Evolutionary conservation across 352 stramenopile genomes (phyloP), one percentile per base, ranked within the genome.

Genomic region (Phytopythium oedochilum): DNA sequence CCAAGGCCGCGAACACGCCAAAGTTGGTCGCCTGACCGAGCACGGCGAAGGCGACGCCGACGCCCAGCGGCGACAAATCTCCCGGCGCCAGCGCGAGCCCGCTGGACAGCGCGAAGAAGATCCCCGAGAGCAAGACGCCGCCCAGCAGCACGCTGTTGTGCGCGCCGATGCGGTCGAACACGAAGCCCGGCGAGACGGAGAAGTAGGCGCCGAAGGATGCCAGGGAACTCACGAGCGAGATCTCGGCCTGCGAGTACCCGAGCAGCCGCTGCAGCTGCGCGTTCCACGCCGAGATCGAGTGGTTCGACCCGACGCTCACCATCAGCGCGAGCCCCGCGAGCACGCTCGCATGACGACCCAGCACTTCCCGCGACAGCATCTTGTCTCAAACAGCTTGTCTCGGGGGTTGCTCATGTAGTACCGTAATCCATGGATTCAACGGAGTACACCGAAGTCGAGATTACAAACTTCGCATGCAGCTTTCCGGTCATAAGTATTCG

Each of bases 231-330:
- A 92, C 79, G 40, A 89, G 60, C 26, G 79, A 80, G 63, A 92
- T 92, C 22, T 88, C 70, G 34, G 72, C 63, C 59, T 90, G 77
- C 46, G 82, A 87, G 71, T 85, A 90, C 31, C 66, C 58, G 32
- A 90, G 66, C 53, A 75, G 43, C 15, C 35, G 29, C 47, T 73
- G 75, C 17, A 92, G 68, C 68, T 92, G 73, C 53, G 78, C 66
- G 42, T 92, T 92, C 82, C 79, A 92, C 15, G 73, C 75, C 18
- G 82, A 92, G 45, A 92, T 86, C 12, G 80, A 73, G 64, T 92
- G 78, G 63, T 86, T 86, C 15, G 82, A 89, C 15, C 82, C 82
- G 36, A 87, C 68, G 29, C 67, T 73, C 0, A 65, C 53, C 70
- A 89, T 88, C 39, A 90, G 70, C 56, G 79, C 54, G 34, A 86